phyloP scores from a whole-genome alignment of 1,284 basidiomycete species.

The Anthracocystis setariae region DNA sequence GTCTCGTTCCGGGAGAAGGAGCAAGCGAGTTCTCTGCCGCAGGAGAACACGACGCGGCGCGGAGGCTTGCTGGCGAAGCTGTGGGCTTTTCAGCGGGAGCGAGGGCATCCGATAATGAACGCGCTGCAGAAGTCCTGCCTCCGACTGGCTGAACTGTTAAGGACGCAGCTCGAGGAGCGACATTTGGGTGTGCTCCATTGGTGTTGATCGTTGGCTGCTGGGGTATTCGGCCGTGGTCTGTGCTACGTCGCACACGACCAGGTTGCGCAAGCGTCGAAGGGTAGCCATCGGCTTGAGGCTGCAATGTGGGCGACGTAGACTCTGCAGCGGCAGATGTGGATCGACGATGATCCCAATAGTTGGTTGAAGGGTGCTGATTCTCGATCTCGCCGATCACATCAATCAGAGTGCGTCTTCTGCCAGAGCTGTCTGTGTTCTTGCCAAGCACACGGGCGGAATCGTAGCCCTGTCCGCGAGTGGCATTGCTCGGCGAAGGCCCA shows the following conservation, averaged over 20 bases:
- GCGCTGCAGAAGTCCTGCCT: neutral
- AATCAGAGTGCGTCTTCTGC: conserved; percentile 31
- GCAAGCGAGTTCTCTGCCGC: conserved; percentile 2
- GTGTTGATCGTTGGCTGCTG: conserved; percentile 28
- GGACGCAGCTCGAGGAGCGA: conserved; percentile 9
- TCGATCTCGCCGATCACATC: conserved; percentile 48
- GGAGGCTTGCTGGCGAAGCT: conserved; percentile 8
- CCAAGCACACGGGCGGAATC: conserved; percentile 42
- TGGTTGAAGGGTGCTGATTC: conserved; percentile 12
- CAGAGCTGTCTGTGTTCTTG: conserved; percentile 12
- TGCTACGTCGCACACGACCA: conserved; percentile 21
- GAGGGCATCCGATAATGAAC: neutral
- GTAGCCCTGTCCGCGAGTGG: conserved; percentile 35
- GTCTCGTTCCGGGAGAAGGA: conserved; percentile 1
- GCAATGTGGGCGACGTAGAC: conserved; percentile 12
- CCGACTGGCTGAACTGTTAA: conserved; percentile 20
- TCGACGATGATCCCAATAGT: conserved; percentile 23
- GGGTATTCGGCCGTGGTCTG: conserved; percentile 23
- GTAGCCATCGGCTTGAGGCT: conserved; percentile 12
- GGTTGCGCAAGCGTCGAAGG: conserved; percentile 13
- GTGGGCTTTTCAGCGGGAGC: conserved; percentile 4
- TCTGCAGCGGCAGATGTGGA: conserved; percentile 26
- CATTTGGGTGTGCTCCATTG: conserved; percentile 5
- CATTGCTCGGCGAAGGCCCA: conserved; percentile 31
- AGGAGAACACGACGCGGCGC: conserved; percentile 17